These are phyloP conservation scores for Apophysomyces trapeziformis DNA, from an alignment of 371 early-diverging fungal species.

Conservation along the genomic window DNA sequence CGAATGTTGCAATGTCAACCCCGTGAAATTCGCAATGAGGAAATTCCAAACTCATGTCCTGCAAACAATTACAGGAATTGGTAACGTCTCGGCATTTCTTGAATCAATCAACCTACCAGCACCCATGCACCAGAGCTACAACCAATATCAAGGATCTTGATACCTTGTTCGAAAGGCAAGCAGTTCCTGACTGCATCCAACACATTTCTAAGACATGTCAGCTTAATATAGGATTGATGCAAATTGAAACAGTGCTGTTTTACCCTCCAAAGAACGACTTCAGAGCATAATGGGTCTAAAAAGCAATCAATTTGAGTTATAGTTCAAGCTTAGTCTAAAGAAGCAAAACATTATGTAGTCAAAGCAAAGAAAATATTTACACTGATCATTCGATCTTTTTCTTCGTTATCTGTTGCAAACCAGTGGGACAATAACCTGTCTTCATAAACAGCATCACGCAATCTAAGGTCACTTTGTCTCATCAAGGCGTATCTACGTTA, in stretches of 20 bases:
- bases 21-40: constrained; percentile 44
- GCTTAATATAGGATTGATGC: constrained; percentile 31
- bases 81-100: too few species aligned
- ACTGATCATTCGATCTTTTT: constrained; percentile 18
- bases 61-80: neutral
- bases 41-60: constrained; percentile 53
- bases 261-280: neutral
- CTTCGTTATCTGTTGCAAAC: constrained; percentile 17
- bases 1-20: constrained; percentile 52
- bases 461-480: too few species aligned
- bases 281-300: too few species aligned
- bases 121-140: constrained; percentile 33
- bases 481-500: too few species aligned
- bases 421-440: constrained; percentile 8
- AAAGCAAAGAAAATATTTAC: constrained; percentile 2
- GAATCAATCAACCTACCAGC: constrained; percentile 17
- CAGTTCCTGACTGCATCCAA: constrained; percentile 24
- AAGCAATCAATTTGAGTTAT: too few species aligned
- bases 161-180: constrained; percentile 18
- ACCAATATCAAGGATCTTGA: constrained; percentile 31
- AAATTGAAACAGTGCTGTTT: neutral
- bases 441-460: too few species aligned
- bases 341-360: too few species aligned
- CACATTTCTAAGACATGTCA: constrained; percentile 26
- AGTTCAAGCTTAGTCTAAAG: too few species aligned